Percentiles rank a stretch among this genome's conserved stretches.
These are phyloP conservation scores for Fimicolochytrium jonesii DNA, from an alignment of 192 early-diverging fungal species.

Conservation along the genomic window DNA sequence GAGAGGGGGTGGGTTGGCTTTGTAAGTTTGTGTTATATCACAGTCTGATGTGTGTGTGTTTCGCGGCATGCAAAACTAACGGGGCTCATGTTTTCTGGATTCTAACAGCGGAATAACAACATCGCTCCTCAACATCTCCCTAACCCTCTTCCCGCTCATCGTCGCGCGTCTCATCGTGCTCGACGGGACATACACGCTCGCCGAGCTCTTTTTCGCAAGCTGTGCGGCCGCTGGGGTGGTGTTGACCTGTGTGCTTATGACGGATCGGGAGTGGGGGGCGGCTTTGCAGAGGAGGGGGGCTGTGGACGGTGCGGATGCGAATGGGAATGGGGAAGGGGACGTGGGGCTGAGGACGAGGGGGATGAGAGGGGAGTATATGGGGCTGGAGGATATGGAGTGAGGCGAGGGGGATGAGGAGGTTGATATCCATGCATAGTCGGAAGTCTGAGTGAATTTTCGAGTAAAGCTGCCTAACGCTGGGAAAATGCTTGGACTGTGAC, in stretches of 20 bases:
- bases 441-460: no score
- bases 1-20: conserved; percentile 41
- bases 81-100: not conserved
- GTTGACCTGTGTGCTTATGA: conserved; percentile 24
- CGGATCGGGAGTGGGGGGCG: conserved; percentile 9
- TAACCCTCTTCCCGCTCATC: conserved; percentile 51
- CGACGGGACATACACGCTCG: conserved; percentile 33
- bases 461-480: no score
- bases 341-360: no score
- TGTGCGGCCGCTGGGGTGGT: conserved; percentile 9
- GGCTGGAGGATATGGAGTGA: no score
- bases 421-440: no score
- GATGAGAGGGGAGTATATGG: no score
- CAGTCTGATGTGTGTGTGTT: not conserved
- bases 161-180: conserved; percentile 44
- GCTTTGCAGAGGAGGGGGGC: no score
- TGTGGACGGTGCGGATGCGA: no score
- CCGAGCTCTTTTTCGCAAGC: conserved; percentile 38
- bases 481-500: no score
- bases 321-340: no score
- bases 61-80: no score
- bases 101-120: conserved; percentile 43
- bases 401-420: no score
- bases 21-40: conserved; percentile 17
- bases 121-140: conserved; percentile 43